Conservation (phyloP, 75 land plant species). For the Adiantum capillusveneris region DNA sequence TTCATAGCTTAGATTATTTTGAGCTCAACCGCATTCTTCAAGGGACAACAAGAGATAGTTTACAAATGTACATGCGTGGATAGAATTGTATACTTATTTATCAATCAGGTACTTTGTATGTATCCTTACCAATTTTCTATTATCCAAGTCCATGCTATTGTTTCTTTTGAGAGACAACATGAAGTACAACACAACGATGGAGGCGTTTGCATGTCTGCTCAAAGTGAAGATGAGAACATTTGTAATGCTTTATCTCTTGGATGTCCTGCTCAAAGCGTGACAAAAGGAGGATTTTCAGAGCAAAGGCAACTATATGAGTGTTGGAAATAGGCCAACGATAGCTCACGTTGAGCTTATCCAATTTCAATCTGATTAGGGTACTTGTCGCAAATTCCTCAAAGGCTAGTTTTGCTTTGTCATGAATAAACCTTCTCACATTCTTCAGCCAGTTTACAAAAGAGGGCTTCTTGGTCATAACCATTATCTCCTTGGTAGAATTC, state of each 20-base stretch:
- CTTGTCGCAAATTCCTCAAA: slow-evolving; percentile 58
- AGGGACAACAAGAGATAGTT: too few species aligned
- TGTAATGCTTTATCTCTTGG: too few species aligned
- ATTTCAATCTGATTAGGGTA: slow-evolving; percentile 37
- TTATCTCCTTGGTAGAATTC: not conserved
- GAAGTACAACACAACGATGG: too few species aligned
- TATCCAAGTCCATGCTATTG: too few species aligned
- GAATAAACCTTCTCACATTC: slow-evolving; percentile 32
- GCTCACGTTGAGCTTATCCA: slow-evolving; percentile 32
- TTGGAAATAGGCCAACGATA: slow-evolving; percentile 45
- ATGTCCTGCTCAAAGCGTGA: too few species aligned
- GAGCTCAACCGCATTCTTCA: too few species aligned
- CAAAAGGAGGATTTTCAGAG: slow-evolving; percentile 38
- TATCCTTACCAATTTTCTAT: too few species aligned
- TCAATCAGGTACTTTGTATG: too few species aligned
- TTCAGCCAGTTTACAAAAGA: slow-evolving; percentile 38
- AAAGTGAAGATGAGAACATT: too few species aligned
- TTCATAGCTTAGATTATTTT: not conserved
- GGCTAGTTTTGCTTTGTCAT: slow-evolving; percentile 49
- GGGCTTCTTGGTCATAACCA: slow-evolving; percentile 11
- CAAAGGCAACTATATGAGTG: slow-evolving; percentile 53
- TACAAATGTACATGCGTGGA: too few species aligned
- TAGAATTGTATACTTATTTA: too few species aligned
- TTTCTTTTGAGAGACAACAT: too few species aligned
- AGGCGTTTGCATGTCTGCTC: slow-evolving; percentile 71